Percentiles rank a stretch among this genome's conserved stretches.
Evolutionary conservation across 2,329 filamentous ascomycete genomes (phyloP).

Genomic region (Colletotrichum liriopes): DNA sequence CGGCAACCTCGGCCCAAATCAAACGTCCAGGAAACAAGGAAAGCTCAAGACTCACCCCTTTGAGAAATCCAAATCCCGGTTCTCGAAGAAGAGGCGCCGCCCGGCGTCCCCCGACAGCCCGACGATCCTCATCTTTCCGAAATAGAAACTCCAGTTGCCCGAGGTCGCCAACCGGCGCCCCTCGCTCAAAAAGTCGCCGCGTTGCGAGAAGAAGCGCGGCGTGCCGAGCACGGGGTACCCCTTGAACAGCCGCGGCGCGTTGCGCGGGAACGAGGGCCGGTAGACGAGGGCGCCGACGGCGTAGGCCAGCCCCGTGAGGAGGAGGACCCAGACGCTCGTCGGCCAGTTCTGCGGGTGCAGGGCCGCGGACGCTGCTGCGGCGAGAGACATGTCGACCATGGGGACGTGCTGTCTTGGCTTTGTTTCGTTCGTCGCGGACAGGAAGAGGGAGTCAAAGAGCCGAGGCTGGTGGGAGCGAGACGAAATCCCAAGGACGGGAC

Average conservation of each 20-base stretch:
- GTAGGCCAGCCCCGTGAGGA: conserved; percentile 37
- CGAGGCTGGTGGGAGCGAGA: background rate
- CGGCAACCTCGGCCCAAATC: no score
- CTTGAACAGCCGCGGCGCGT: conserved; percentile 47
- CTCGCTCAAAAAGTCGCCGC: conserved; percentile 61
- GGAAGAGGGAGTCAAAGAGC: background rate
- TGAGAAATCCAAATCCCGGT: conserved; percentile 58
- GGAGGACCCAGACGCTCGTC: conserved; percentile 43
- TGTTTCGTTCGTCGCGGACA: background rate
- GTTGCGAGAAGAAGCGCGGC: conserved; percentile 61
- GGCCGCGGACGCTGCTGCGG: conserved; percentile 3
- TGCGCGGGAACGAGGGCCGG: conserved; percentile 46
- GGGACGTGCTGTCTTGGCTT: background rate
- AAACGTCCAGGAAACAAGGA: background rate
- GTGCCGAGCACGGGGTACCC: conserved; percentile 61
- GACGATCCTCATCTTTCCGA: conserved; percentile 61
- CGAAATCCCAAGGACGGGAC: background rate
- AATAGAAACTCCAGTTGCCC: conserved; percentile 65
- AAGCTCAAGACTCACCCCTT: conserved; percentile 54
- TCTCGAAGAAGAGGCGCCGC: conserved; percentile 62
- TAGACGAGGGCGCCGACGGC: conserved; percentile 33
- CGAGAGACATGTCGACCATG: conserved; percentile 1
- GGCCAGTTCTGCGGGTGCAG: conserved; percentile 44
- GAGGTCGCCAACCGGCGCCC: conserved; percentile 50
- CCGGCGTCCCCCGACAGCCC: conserved; percentile 60